Base-by-base conservation (phyloP, 2,329 filamentous ascomycete species). In the Leptographium flavum region DNA sequence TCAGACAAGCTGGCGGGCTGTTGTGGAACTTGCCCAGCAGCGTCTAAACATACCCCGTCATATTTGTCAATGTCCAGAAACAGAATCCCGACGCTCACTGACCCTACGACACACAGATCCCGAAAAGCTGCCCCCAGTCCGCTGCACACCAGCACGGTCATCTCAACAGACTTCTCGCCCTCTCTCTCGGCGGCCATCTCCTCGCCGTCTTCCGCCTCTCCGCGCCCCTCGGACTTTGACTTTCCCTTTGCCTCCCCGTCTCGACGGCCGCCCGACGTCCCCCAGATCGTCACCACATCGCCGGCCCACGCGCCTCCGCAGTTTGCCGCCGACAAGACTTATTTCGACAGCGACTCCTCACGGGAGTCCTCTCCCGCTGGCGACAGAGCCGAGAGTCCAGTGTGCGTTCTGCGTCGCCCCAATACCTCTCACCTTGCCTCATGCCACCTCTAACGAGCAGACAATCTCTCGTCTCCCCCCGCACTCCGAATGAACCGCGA, bases 51-150 rank as follows among this genome's bases (percentile, higher is more conserved):
- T n/a, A n/a, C 37, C 39, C 23, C 17, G 21, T 42, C 14, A 14
- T 19, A 19, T 44, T 30, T 45, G 27, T 43, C 39, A 27, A 31
- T 14, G 27, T 19, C 40, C 45, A 39, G 28, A 25, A 10, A 28
- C 39, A 43, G 27, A 39, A 17, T 3, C 22, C 25, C 32, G 21
- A 27, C 30, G 27, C 27, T 28, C 8, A 28, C 31, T 28, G 33
- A 33, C 40, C 31, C 21, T 42, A 27, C 13, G 39, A 27, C 22
- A 33, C 36, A 43, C 55, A 75, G 71, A 66, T 69, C 66, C 53
- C 63, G 67, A 56, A 68, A 64, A 56, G 57, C 63, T 46, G 61
- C 66, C 49, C 68, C 70, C 38, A 74, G 70, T 54, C 71, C 71
- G 51, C 60, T 74, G 40, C 64, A 66, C 48, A 63, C 65, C 46